phyloP scores from a whole-genome alignment of 352 stramenopile genomes.

The Pythium dissotocum region DNA sequence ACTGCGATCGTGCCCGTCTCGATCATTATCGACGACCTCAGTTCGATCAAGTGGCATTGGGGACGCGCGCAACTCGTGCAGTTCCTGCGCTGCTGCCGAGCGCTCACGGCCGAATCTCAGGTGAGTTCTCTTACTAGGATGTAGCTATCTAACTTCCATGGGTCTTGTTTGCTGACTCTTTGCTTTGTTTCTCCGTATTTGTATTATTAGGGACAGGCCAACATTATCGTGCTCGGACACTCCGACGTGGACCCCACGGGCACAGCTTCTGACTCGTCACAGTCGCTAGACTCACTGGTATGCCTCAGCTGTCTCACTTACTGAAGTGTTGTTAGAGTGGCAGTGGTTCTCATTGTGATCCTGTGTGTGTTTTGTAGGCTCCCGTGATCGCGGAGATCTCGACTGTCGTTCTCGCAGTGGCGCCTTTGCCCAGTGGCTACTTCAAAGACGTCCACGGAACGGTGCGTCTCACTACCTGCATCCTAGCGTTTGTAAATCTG shows the following conservation, averaged over 20 bases:
- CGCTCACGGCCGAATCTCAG: conserved; percentile 50
- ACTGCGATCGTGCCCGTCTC: conserved; percentile 36
- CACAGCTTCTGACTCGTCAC: neutral
- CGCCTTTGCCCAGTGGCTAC: conserved; percentile 66
- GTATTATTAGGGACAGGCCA: conserved; percentile 32
- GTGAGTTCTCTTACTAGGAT: conserved; percentile 18
- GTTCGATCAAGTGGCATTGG: conserved; percentile 60
- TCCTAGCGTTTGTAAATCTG: neutral
- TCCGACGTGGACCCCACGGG: conserved; percentile 40
- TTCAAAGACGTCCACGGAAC: conserved; percentile 78
- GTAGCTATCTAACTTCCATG: too few species aligned
- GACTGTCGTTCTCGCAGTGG: conserved; percentile 48
- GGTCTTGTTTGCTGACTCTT: neutral
- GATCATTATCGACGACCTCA: conserved; percentile 68
- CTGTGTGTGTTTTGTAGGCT: conserved; percentile 29
- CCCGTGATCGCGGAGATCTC: conserved; percentile 54
- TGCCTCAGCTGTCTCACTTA: neutral
- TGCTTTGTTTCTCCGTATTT: neutral
- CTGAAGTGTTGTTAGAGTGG: too few species aligned
- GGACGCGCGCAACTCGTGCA: conserved; percentile 39
- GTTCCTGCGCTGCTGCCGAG: conserved; percentile 69
- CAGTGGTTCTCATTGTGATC: neutral
- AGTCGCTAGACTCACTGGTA: conserved; percentile 11
- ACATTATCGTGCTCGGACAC: conserved; percentile 63
- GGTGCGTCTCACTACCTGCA: conserved; percentile 30